A percentile compares a stretch with the other conserved stretches of the same genome.
Conservation (phyloP, 331 rosid species). For the Phaseolus coccineus region DNA sequence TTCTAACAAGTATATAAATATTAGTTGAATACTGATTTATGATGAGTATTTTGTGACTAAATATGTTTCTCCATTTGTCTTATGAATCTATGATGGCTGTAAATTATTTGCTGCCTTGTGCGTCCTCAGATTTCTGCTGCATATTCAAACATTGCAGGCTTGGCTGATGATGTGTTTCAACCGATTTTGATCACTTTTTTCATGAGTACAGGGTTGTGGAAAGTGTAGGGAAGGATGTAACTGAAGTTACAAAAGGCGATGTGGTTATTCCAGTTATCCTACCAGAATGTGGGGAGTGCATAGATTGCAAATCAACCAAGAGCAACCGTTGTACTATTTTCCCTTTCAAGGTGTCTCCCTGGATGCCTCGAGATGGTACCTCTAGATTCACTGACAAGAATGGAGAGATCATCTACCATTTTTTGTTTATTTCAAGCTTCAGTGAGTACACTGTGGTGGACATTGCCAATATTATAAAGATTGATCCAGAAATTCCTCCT, state of each 20-base stretch:
- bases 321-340: slow-evolving; percentile 73
- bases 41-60: slow-evolving; percentile 8
- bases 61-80: slow-evolving; percentile 12
- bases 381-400: slow-evolving; percentile 73
- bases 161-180: slow-evolving; percentile 3
- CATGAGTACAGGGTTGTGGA: slow-evolving; percentile 65
- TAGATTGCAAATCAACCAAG: slow-evolving; percentile 67
- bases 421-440: slow-evolving; percentile 71
- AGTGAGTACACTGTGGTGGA: slow-evolving; percentile 75
- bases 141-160: background rate
- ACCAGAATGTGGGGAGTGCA: slow-evolving; percentile 71
- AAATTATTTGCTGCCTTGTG: background rate
- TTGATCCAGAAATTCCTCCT: slow-evolving; percentile 62
- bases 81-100: background rate
- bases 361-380: slow-evolving; percentile 62
- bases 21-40: background rate
- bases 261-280: slow-evolving; percentile 67
- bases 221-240: slow-evolving; percentile 73
- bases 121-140: background rate
- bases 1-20: background rate
- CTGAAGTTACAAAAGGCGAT: slow-evolving; percentile 71
- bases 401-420: slow-evolving; percentile 65
- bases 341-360: slow-evolving; percentile 68
- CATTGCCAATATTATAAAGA: slow-evolving; percentile 63
- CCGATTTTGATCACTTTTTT: background rate